These are phyloP conservation scores for Penicillium dipodomyicola DNA, from an alignment of 495 filamentous ascomycete species.

Conservation along the genomic window DNA sequence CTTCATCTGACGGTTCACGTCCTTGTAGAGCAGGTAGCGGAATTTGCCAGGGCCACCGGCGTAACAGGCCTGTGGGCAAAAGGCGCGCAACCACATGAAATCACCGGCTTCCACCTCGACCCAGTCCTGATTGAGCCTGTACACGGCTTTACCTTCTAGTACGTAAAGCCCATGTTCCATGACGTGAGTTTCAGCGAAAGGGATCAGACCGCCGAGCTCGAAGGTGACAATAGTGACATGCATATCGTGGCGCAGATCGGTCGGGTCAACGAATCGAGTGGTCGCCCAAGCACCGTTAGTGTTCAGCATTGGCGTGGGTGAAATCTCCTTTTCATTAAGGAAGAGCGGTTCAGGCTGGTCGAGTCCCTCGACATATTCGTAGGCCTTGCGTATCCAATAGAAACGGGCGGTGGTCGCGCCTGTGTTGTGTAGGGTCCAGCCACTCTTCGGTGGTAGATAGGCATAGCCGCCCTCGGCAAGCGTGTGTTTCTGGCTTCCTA, in stretches of 20 bases:
- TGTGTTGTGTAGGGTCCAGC: conserved; percentile 26
- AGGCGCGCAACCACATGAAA: conserved; percentile 35
- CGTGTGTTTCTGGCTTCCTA: conserved; percentile 19
- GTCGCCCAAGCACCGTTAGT: conserved; percentile 29
- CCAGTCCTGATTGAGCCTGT: conserved; percentile 33
- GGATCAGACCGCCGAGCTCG: conserved; percentile 27
- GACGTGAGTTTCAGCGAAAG: conserved; percentile 29
- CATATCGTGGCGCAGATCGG: conserved; percentile 32
- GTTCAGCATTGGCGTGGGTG: conserved; percentile 24
- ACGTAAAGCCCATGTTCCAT: conserved; percentile 32
- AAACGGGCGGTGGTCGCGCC: conserved; percentile 25
- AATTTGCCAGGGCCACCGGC: conserved; percentile 34
- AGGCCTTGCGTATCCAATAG: conserved; percentile 30
- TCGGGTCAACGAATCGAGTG: conserved; percentile 27
- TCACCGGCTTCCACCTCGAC: conserved; percentile 34
- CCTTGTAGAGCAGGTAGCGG: conserved; percentile 34
- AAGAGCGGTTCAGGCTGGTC: conserved; percentile 23
- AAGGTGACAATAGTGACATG: conserved; percentile 31
- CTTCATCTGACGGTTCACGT: conserved; percentile 23
- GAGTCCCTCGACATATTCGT: conserved; percentile 25
- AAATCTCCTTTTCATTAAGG: conserved; percentile 29
- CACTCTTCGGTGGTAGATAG: conserved; percentile 25
- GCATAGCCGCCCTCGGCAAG: conserved; percentile 28
- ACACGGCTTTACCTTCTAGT: conserved; percentile 31
- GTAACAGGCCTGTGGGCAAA: conserved; percentile 34